Base-by-base conservation (phyloP, 352 stramenopile species). In the Pythium aristosporum region DNA sequence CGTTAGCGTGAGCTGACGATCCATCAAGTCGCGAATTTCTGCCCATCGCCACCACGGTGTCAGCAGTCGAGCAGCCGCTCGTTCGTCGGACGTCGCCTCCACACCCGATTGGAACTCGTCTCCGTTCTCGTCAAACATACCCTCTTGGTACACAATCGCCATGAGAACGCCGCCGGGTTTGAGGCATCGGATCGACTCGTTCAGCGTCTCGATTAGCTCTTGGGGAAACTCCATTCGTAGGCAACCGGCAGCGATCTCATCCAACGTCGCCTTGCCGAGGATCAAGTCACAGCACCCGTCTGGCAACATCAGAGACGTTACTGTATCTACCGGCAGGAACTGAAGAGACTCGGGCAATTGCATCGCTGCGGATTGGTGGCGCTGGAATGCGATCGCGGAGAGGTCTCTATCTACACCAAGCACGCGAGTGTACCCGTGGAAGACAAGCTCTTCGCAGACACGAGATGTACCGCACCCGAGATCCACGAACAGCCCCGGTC, bases 401-500 rank as follows among this genome's bases (percentile, higher is more conserved):
- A 36, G 21, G n/a, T 66, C 57, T 3, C 47, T n/a, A 39, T 76
- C 72, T 32, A 79, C 46, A 0, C 62, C 69, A 16, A 65, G 53
- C 20, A 77, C 66, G 54, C 32, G 47, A 12, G 41, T 65, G 47
- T 75, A 72, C 15, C 69, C 72, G 20, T 65, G 69, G 12, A 67
- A 57, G 9, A 73, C 69, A 1, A 79, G 28, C 39, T 79, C 65
- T 30, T 54, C 51, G 25, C 72, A 69, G n/a, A 79, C n/a, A 0
- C 46, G 51, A 8, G 72, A 79, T 2, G 68, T 74, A 0, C 72
- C 72, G 51, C 72, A 79, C 1, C 72, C 72, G 23, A 76, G 36
- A 58, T 79, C 69, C 12, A 79, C 12, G 25, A 72, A 53, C 23
- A 68, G 15, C 1, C 59, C 53, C 1, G 21, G 18, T 4, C 60